Evolutionary conservation across 805 yeast species (phyloP), one percentile per base, ranked within the genome.

Genomic region (Candida ponderosae): DNA sequence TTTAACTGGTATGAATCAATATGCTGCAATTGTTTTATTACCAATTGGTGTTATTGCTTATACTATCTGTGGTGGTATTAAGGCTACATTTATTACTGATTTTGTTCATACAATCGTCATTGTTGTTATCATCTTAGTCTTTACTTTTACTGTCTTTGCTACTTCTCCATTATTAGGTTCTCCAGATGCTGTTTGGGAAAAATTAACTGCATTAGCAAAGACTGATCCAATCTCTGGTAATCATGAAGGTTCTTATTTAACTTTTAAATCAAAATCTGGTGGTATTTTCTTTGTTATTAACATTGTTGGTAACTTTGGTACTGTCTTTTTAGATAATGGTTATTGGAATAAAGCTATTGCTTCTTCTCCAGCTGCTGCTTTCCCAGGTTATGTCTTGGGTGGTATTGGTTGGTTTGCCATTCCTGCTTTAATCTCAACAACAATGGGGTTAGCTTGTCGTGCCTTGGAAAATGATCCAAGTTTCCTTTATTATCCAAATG

Each of bases 321-420:
- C 94, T 19, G 94, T 85, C 15, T 86, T 83, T 56, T 62, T 86
- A 50, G 96, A 86, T 57, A 81, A 81, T 47, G 93, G 94, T 20
- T 87, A 86, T 62, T 85, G 88, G 79, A 82, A 82, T 62, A 86
- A 86, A 62, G 94, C 94, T 11, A 82, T 87, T 56, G 86, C 94
- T 21, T 79, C 90, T 8, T 72, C 81, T 42, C 94, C 95, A 18
- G 82, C 77, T 10, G 79, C 93, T 33, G 86, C 94, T 23, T 64
- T 87, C 47, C 90, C 93, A 7, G 96, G 95, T 18, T 88, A 88
- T 59, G 78, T 85, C 19, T 61, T 84, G 40, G 96, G 96, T 40
- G 96, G 96, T 21, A 58, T 88, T 32, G 82, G 90, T 0, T 88
- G 96, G 96, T 81, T 85, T 55, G 89, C 95, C 7, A 80, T 88